Evolutionary conservation across 345 rosid species (phyloP).

Genomic region (Raphanus sativus): DNA sequence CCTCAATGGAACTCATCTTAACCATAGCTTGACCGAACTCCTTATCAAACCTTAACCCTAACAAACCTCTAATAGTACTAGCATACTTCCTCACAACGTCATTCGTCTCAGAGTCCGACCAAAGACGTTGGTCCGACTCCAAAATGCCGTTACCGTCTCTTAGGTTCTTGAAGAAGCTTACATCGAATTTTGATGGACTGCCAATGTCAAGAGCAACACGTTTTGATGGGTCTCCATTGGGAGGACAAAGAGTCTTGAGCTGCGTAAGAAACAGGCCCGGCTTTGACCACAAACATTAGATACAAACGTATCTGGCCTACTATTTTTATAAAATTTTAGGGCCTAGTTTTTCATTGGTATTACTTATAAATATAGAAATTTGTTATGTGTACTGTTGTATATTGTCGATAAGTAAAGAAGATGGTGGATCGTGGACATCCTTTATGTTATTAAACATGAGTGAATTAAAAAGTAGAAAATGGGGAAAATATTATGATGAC

Average conservation of each 20-base stretch:
- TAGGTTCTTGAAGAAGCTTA: constrained; percentile 58
- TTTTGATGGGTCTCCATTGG: constrained; percentile 54
- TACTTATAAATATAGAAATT: no score
- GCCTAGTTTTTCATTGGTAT: no score
- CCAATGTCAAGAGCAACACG: constrained; percentile 59
- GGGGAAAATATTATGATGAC: no score
- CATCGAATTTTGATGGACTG: constrained; percentile 56
- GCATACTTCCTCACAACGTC: constrained; percentile 51
- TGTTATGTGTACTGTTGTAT: no score
- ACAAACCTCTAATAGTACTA: constrained; percentile 53
- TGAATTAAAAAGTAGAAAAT: no score
- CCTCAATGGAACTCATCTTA: constrained; percentile 72
- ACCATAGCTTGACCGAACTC: constrained; percentile 70
- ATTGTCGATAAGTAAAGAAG: no score
- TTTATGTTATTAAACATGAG: no score
- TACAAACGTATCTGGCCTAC: no score
- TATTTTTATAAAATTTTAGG: no score
- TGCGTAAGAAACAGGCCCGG: no score
- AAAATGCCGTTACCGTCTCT: constrained; percentile 61
- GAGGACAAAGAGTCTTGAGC: constrained; percentile 63
- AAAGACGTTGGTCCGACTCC: constrained; percentile 79
- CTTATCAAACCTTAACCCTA: constrained; percentile 58
- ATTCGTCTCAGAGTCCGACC: constrained; percentile 55
- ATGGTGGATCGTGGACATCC: no score
- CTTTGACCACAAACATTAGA: no score